Evolutionary conservation across 352 stramenopile species (phyloP).

Genomic region (Pythium biforme): DNA sequence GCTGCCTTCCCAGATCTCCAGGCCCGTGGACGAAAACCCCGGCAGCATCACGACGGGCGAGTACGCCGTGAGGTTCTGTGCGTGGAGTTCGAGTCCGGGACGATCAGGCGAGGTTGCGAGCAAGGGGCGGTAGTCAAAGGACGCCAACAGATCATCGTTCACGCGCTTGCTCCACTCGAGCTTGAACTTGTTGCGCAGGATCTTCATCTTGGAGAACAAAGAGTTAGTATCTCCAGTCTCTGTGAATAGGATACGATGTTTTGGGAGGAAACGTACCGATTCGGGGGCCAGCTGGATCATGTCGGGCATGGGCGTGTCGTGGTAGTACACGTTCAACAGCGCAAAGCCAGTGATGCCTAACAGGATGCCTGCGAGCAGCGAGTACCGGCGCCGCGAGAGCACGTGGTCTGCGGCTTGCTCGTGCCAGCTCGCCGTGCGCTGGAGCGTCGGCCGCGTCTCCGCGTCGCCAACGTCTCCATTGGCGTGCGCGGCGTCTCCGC

Average conservation of each 20-base stretch:
- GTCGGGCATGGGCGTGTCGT: constrained; percentile 44
- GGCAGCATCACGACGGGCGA: constrained; percentile 90
- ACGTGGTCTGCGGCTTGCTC: constrained; percentile 49
- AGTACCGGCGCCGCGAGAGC: constrained; percentile 66
- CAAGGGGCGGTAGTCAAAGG: constrained; percentile 57
- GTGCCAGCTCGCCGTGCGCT: constrained; percentile 59
- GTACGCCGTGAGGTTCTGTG: constrained; percentile 53
- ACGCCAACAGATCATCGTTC: constrained; percentile 58
- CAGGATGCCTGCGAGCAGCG: constrained; percentile 53
- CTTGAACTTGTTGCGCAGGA: constrained; percentile 59
- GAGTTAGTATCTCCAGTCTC: no score
- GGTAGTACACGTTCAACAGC: constrained; percentile 46
- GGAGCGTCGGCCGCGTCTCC: constrained; percentile 22
- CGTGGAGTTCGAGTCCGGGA: constrained; percentile 44
- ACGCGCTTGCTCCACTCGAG: constrained; percentile 70
- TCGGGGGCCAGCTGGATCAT: constrained; percentile 40
- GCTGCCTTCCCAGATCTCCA: constrained; percentile 94
- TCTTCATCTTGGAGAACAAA: constrained; percentile 33
- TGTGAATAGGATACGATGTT: no score
- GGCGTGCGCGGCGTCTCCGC: not conserved
- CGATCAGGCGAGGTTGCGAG: constrained; percentile 36
- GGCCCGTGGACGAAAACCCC: constrained; percentile 91
- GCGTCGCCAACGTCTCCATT: not conserved
- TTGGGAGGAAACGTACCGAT: constrained; percentile 34
- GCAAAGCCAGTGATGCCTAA: constrained; percentile 53